Conservation (phyloP, 108 stramenopile genomes). For the Nannochloropsis salina region DNA sequence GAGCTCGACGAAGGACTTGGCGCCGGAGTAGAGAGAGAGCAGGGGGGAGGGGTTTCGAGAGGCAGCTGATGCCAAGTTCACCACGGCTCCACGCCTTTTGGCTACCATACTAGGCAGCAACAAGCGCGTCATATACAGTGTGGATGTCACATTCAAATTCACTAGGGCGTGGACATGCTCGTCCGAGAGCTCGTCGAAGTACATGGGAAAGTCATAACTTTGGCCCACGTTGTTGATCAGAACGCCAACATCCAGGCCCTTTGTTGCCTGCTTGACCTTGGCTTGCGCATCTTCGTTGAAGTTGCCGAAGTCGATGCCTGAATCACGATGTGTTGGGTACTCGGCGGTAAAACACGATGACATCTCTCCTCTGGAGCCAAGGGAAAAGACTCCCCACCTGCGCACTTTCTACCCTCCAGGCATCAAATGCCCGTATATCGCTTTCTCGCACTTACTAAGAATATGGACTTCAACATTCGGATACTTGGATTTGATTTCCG, state of each 20-base stretch:
- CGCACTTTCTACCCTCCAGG: too few species aligned
- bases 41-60: constrained; percentile 80
- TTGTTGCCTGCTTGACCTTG: constrained; percentile 62
- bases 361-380: neutral
- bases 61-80: constrained; percentile 90
- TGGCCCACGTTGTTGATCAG: constrained; percentile 98
- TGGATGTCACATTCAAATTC: constrained; percentile 85
- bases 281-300: constrained; percentile 69
- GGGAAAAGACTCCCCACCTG: too few species aligned
- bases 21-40: constrained; percentile 86
- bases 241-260: constrained; percentile 77
- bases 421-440: neutral
- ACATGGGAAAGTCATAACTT: constrained; percentile 88
- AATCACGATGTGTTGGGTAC: neutral
- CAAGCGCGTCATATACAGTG: constrained; percentile 89
- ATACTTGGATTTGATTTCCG: constrained; percentile 71
- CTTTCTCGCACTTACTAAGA: constrained; percentile 35
- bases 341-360: neutral
- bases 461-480: constrained; percentile 65
- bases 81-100: constrained; percentile 78
- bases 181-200: constrained; percentile 82
- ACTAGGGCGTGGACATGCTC: constrained; percentile 45
- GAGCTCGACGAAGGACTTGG: constrained; percentile 89
- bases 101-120: constrained; percentile 84
- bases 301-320: constrained; percentile 83